Evolutionary conservation across 768 basidiomycete species (phyloP), one percentile per base, ranked within the genome.

Genomic region (Boletales sp.): DNA sequence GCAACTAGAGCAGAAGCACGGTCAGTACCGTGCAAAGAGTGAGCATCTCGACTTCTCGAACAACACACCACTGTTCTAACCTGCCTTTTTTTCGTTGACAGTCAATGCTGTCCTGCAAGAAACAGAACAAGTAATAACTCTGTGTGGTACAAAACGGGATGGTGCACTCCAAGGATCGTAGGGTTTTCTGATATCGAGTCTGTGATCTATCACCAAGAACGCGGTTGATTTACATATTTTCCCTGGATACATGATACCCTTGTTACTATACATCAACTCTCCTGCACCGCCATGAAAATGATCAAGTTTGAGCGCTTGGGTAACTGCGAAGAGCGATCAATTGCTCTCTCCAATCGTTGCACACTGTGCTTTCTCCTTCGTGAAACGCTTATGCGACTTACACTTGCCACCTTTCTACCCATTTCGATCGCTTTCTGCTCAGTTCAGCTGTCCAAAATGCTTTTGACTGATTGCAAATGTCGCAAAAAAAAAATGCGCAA

Each of bases 71-170:
- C 18, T 32, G 27, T n/a, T 24, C 44, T 63, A 27, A 65, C 9
- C 40, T 47, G 27, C 24, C 32, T 38, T 18, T 40, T 6, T 37
- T 37, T 37, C 21, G 36, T 24, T 11, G 15, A 9, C 49, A 77
- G 76, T 77, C 11, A 62, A 72, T 50, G 61, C 69, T 17, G 71
- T 70, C 32, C 50, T 77, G 24, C 74, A 77, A 42, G 76, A 77
- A 60, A 72, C 73, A 7, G 71, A 73, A 43, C 74, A 70, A 37
- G 74, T 76, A 46, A 63, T 77, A 39, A 62, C 62, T 40, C 63
- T 77, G 8, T 77, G 76, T 54, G 71, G 72, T 58, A 72, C 72
- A 48, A 77, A 74, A 56, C 71, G 75, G 42, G 69, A 73, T 49
- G 65, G 38, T 65, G 55, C 55, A 34, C 34, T 46, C 15, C 29